Base-by-base conservation (phyloP, 805 yeast species). In the Ogataea nakhonphanomensis region DNA sequence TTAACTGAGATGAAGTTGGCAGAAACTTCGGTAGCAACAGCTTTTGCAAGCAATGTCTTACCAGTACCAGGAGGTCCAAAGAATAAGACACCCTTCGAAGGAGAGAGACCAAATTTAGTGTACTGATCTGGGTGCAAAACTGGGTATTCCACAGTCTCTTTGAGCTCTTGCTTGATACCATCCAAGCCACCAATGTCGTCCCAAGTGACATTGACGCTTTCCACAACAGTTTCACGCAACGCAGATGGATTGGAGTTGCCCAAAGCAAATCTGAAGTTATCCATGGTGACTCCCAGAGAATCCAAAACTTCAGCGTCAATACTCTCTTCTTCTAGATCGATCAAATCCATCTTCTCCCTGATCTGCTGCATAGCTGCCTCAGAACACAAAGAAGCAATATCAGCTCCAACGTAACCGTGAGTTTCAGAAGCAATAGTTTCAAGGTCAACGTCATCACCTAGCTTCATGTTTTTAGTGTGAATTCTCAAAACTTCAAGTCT, bases 51-150 rank as follows among this genome's bases (percentile, higher is more conserved):
- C 61, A 93, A 72, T 4, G 99, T 93, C 73, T 93, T 93, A 89
- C 99, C 99, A 46, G 98, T 93, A 85, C 99, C 99, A 46, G 99
- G 99, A 39, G 99, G 99, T 56, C 99, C 99, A 65, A 85, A 93
- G 76, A 93, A 93, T 64, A 93, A 74, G 53, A 93, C 99, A 73
- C 99, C 99, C 70, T 91, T 90, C 29, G 99, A 82, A 40, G 99
- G 99, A 8, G 98, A 81, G 64, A 93, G 78, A 51, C 99, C 99
- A 62, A 93, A 93, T 73, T 93, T 95, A 67, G 95, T 86, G 71
- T 88, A 93, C 74, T 91, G 96, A 61, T 93, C 99, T 67, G 99
- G 98, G 68, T 93, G 98, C 64, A 91, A 74, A 39, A 93, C 99
- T 28, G 99, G 99, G 65, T 93, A 93, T 72, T 93, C 99, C 44